phyloP scores from a whole-genome alignment of 495 filamentous ascomycete genomes.

The Cercophora sp. region DNA sequence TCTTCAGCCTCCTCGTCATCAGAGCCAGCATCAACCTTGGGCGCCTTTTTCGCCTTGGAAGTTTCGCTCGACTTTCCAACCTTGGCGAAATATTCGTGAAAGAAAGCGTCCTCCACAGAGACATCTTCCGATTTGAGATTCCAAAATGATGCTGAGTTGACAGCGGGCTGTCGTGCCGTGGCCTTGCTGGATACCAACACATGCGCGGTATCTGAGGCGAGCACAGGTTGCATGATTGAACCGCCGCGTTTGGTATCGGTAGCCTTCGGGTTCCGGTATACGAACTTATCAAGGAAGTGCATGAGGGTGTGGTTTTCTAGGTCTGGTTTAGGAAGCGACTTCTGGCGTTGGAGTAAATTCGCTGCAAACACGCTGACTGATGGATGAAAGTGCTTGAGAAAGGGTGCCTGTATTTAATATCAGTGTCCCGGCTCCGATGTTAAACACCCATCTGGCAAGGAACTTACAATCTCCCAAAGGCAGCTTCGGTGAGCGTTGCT shows the following conservation, averaged over 20 bases:
- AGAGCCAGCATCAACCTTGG: slow-evolving; percentile 32
- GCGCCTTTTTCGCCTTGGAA: slow-evolving; percentile 56
- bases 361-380: slow-evolving; percentile 86
- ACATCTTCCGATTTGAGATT: slow-evolving; percentile 81
- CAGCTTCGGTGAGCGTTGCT: slow-evolving; percentile 86
- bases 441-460: too few species aligned
- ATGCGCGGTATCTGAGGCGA: slow-evolving; percentile 56
- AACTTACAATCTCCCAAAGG: slow-evolving; percentile 80
- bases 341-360: slow-evolving; percentile 59
- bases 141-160: slow-evolving; percentile 93
- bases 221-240: slow-evolving; percentile 94
- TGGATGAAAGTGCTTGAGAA: slow-evolving; percentile 82
- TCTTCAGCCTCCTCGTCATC: slow-evolving; percentile 57
- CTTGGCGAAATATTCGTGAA: slow-evolving; percentile 90
- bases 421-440: too few species aligned
- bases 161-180: slow-evolving; percentile 41
- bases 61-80: slow-evolving; percentile 59
- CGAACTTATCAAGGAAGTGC: slow-evolving; percentile 94
- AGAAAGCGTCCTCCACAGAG: slow-evolving; percentile 89
- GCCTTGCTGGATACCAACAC: slow-evolving; percentile 60
- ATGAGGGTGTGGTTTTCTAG: slow-evolving; percentile 80
- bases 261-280: slow-evolving; percentile 85
- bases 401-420: slow-evolving; percentile 52
- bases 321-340: slow-evolving; percentile 82
- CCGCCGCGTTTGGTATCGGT: slow-evolving; percentile 58